Evolutionary conservation across 768 basidiomycete genomes (phyloP).

Genomic region (Kwoniella sp.): DNA sequence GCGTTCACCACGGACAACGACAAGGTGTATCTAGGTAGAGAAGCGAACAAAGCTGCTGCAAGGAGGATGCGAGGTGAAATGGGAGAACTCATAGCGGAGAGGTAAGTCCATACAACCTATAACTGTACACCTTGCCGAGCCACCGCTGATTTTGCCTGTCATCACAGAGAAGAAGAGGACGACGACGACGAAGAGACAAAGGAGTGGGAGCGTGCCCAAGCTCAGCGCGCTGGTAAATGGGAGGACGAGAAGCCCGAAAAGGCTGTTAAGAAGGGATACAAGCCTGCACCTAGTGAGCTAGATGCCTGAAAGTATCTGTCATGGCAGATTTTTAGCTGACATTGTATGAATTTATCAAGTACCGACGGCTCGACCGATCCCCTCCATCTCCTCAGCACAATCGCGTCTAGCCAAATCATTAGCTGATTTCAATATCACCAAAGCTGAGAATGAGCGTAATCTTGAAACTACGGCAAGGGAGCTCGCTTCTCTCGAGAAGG

Average conservation of each 20-base stretch:
- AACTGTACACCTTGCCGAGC: background rate
- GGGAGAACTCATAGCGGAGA: constrained; percentile 57
- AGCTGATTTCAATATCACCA: constrained; percentile 41
- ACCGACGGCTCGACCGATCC: constrained; percentile 55
- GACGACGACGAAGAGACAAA: constrained; percentile 56
- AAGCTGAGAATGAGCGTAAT: constrained; percentile 43
- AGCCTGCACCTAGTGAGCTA: constrained; percentile 55
- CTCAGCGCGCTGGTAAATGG: constrained; percentile 50
- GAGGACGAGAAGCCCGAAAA: constrained; percentile 30
- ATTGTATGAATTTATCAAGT: constrained; percentile 37
- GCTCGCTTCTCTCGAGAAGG: constrained; percentile 50
- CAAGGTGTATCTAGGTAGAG: constrained; percentile 55
- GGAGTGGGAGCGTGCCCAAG: constrained; percentile 58
- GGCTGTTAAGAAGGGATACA: constrained; percentile 46
- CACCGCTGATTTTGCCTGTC: background rate
- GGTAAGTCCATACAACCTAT: constrained; percentile 29
- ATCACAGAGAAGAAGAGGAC: constrained; percentile 52
- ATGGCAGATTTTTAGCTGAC: background rate
- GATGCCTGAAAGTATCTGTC: background rate
- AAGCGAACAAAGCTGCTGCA: constrained; percentile 55
- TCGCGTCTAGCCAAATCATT: constrained; percentile 54
- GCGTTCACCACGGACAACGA: constrained; percentile 55
- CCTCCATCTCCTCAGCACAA: constrained; percentile 53
- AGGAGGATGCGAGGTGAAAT: constrained; percentile 54
- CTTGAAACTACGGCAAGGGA: constrained; percentile 52